Percentiles rank a stretch among this genome's conserved stretches.
phyloP scores from a whole-genome alignment of 2,329 filamentous ascomycete species.

The Rhinocladiella mackenziei region DNA sequence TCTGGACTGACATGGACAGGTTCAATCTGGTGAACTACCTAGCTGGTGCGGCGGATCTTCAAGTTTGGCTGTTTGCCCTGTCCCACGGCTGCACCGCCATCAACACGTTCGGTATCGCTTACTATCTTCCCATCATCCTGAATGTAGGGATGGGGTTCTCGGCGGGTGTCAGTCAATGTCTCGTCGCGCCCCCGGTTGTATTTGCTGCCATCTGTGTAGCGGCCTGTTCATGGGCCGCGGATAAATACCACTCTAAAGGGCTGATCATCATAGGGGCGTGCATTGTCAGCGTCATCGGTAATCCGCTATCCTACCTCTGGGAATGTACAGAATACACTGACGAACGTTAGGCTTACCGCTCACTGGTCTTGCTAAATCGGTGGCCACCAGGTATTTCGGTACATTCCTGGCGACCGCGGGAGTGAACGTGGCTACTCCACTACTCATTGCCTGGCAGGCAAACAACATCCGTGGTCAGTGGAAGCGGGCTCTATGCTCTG shows the following conservation, averaged over 20 bases:
- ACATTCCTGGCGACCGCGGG: conserved; percentile 70
- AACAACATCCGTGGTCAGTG: conserved; percentile 86
- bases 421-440: conserved; percentile 71
- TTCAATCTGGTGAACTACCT: conserved; percentile 50
- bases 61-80: conserved; percentile 53
- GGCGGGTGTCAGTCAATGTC: conserved; percentile 62
- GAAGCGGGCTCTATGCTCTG: conserved; percentile 62
- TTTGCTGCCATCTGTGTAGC: conserved; percentile 62
- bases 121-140: conserved; percentile 75
- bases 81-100: conserved; percentile 58
- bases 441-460: conserved; percentile 71
- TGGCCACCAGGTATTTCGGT: conserved; percentile 64
- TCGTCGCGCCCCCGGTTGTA: conserved; percentile 66
- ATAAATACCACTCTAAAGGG: conserved; percentile 63
- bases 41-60: conserved; percentile 45
- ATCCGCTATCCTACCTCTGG: not conserved
- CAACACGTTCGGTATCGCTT: conserved; percentile 70
- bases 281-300: conserved; percentile 61
- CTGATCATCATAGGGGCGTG: conserved; percentile 70
- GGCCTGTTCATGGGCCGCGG: conserved; percentile 66
- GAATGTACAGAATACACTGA: not conserved
- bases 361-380: conserved; percentile 61
- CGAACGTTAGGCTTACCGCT: conserved; percentile 44
- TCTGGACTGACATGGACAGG: conserved; percentile 49
- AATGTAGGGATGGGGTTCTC: conserved; percentile 60